These are phyloP conservation scores for Inosperma sp. DNA, from an alignment of 768 basidiomycete genomes.

Conservation along the genomic window DNA sequence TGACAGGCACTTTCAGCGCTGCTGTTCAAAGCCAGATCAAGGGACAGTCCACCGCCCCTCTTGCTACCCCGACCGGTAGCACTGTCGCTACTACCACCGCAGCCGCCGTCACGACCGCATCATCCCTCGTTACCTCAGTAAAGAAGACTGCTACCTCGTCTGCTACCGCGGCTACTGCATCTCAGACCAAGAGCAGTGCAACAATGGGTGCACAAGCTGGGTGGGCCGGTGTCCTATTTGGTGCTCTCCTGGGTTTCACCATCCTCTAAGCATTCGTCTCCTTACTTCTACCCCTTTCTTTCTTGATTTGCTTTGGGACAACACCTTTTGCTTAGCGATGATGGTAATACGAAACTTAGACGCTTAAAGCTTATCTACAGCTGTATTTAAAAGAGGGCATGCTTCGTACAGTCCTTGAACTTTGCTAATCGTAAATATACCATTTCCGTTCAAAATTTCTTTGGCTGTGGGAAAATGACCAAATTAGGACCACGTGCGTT, in stretches of 20 bases:
- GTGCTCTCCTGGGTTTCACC: slow-evolving; percentile 34
- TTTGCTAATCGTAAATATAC: too few relatives aligned
- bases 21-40: slow-evolving; percentile 53
- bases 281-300: too few relatives aligned
- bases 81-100: slow-evolving; percentile 19
- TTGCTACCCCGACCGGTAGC: slow-evolving; percentile 36
- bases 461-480: background rate
- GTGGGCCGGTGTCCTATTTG: slow-evolving; percentile 31
- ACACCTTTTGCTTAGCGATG: too few relatives aligned
- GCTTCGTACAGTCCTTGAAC: too few relatives aligned
- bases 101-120: slow-evolving; percentile 16
- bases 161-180: slow-evolving; percentile 15
- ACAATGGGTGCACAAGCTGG: slow-evolving; percentile 26
- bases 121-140: slow-evolving; percentile 17
- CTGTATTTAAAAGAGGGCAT: too few relatives aligned
- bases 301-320: too few relatives aligned
- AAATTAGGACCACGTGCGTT: background rate
- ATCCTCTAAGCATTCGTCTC: slow-evolving; percentile 41
- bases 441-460: too few relatives aligned
- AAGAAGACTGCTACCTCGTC: slow-evolving; percentile 18
- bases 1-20: slow-evolving; percentile 67
- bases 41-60: slow-evolving; percentile 55
- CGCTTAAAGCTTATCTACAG: too few relatives aligned
- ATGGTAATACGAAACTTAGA: too few relatives aligned
- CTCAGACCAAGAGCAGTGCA: too few relatives aligned